Evolutionary conservation across 108 stramenopile species (phyloP).

Genomic region (Aurantiochytrium sp.): DNA sequence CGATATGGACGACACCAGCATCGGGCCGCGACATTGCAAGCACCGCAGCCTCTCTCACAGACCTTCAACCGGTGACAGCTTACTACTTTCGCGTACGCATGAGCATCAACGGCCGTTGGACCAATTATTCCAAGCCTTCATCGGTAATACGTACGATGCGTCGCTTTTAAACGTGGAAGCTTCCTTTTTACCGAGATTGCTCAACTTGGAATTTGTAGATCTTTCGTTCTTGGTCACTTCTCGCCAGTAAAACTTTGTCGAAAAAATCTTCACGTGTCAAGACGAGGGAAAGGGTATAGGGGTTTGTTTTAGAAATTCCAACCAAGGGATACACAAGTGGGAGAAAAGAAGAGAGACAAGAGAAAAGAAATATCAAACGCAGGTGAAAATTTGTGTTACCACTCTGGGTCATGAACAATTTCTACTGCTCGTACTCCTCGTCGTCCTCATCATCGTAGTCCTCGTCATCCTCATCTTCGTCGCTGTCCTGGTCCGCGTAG

Average conservation of each 20-base stretch:
- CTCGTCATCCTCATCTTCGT: slow-evolving; percentile 68
- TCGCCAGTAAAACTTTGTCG: too few relatives aligned
- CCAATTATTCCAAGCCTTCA: not conserved
- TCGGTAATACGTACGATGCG: not conserved
- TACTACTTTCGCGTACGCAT: not conserved
- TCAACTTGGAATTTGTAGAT: not conserved
- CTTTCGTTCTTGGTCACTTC: not conserved
- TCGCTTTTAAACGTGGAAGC: not conserved
- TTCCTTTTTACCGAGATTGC: not conserved
- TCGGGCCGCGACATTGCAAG: not conserved
- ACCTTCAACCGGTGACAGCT: not conserved
- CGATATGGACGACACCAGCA: not conserved
- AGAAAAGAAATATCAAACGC: too few relatives aligned
- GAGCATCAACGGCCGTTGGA: not conserved
- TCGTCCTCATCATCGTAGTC: slow-evolving; percentile 31
- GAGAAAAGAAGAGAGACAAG: too few relatives aligned
- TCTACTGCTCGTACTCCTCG: not conserved
- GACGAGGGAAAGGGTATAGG: too few relatives aligned
- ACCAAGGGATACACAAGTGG: too few relatives aligned
- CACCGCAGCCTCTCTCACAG: not conserved
- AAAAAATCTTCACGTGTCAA: too few relatives aligned
- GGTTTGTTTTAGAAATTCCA: too few relatives aligned
- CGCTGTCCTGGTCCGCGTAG: slow-evolving; percentile 72
- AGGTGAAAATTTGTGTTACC: too few relatives aligned
- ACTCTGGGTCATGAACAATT: too few relatives aligned